phyloP scores from a whole-genome alignment of 331 rosid genomes.

The Prunus yedoensis region DNA sequence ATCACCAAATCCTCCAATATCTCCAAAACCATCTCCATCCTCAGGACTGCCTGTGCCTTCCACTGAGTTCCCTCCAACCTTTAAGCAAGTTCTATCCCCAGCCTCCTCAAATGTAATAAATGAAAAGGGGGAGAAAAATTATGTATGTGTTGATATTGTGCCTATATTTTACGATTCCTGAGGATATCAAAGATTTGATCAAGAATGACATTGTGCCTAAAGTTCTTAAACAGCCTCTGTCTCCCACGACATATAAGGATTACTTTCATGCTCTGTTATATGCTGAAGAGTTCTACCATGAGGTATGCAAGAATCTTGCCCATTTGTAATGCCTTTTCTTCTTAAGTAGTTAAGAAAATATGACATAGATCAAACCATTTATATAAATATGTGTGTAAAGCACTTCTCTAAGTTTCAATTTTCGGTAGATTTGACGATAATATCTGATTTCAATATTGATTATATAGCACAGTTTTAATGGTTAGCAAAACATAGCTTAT shows the following conservation, averaged over 20 bases:
- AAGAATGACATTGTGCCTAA: slow-evolving; percentile 28
- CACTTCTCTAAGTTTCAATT: too few relatives aligned
- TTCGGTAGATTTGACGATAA: too few relatives aligned
- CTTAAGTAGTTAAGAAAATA: neutral
- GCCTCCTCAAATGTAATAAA: neutral
- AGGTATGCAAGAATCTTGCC: slow-evolving; percentile 18
- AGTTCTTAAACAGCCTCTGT: slow-evolving; percentile 20
- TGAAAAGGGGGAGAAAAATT: slow-evolving; percentile 1
- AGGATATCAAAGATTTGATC: slow-evolving; percentile 26
- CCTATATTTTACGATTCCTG: slow-evolving; percentile 30
- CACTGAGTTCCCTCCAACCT: neutral
- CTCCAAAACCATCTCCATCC: slow-evolving; percentile 6
- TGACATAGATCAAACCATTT: neutral
- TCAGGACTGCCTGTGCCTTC: neutral
- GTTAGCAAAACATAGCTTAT: too few relatives aligned
- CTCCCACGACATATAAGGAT: slow-evolving; percentile 28
- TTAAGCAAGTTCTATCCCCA: slow-evolving; percentile 5
- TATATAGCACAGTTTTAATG: too few relatives aligned
- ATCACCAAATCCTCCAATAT: slow-evolving; percentile 2
- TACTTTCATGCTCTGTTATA: slow-evolving; percentile 36
- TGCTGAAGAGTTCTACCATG: slow-evolving; percentile 29
- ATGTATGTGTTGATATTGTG: slow-evolving; percentile 12
- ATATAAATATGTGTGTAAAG: neutral
- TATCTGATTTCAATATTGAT: too few relatives aligned
- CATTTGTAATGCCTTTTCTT: neutral